Evolutionary conservation across 2,329 filamentous ascomycete genomes (phyloP).

Genomic region (Chaetomium sp.): DNA sequence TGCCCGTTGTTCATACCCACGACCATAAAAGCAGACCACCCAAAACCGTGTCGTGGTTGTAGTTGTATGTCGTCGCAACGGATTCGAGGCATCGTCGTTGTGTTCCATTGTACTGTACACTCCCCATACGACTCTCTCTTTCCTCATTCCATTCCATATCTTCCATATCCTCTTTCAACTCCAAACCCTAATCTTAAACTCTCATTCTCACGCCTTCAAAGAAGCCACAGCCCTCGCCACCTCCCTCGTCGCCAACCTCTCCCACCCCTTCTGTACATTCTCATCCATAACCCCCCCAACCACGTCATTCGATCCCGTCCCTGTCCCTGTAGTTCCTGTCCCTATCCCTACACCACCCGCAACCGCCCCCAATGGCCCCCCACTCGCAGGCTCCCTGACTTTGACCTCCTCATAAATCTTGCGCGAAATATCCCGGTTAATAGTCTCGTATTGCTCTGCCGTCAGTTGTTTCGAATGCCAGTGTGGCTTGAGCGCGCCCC

Average conservation of each 20-base stretch:
- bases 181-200: neutral
- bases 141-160: neutral
- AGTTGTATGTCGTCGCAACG: no score
- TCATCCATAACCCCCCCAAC: constrained; percentile 43
- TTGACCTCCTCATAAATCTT: constrained; percentile 71
- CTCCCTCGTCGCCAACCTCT: constrained; percentile 69
- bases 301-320: no score
- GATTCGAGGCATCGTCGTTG: no score
- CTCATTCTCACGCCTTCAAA: constrained; percentile 37
- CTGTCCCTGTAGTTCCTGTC: no score
- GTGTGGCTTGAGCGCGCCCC: constrained; percentile 70
- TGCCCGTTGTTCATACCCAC: no score
- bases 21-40: no score
- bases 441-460: constrained; percentile 84
- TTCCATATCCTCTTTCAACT: neutral
- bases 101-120: no score
- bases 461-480: constrained; percentile 75
- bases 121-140: no score
- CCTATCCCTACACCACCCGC: no score
- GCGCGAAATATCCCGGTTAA: constrained; percentile 84
- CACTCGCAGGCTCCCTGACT: constrained; percentile 43
- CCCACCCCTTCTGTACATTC: constrained; percentile 61
- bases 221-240: constrained; percentile 67
- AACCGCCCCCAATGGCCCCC: no score
- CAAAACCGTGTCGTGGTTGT: no score